These are phyloP conservation scores for Leucocoprinus leucothites DNA, from an alignment of 768 basidiomycete genomes.

Conservation along the genomic window DNA sequence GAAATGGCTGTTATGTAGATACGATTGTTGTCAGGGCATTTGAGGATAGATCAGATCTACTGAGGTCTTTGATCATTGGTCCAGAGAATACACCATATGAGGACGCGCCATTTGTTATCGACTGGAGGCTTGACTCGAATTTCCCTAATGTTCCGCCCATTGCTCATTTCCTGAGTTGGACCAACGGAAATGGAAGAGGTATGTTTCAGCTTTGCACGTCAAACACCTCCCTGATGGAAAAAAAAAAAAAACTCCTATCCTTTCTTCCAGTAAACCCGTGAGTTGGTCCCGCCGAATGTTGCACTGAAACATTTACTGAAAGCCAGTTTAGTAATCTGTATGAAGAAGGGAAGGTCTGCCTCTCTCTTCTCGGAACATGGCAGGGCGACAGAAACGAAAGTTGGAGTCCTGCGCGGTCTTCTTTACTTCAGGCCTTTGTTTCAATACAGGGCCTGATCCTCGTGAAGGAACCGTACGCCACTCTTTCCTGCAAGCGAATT, in stretches of 20 bases:
- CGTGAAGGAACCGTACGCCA: conserved; percentile 84
- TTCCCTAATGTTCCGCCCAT: conserved; percentile 81
- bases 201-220: conserved; percentile 20
- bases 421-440: conserved; percentile 86
- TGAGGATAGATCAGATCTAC: conserved; percentile 84
- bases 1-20: conserved; percentile 39
- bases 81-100: conserved; percentile 95
- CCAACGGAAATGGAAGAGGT: conserved; percentile 90
- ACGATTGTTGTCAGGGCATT: conserved; percentile 88
- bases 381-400: conserved; percentile 83
- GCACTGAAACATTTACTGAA: not conserved
- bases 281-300: conserved; percentile 25
- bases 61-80: conserved; percentile 87
- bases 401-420: conserved; percentile 84
- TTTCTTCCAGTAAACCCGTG: conserved; percentile 67
- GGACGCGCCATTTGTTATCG: conserved; percentile 93
- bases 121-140: conserved; percentile 85
- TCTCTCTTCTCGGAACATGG: conserved; percentile 93
- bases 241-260: not conserved
- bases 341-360: conserved; percentile 92
- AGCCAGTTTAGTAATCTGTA: conserved; percentile 70
- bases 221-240: conserved; percentile 9
- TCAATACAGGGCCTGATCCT: conserved; percentile 93
- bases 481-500: not conserved
- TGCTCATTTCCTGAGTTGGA: conserved; percentile 93